Evolutionary conservation across 1,284 basidiomycete genomes (phyloP).

Genomic region (Marasmius tenuissimus): DNA sequence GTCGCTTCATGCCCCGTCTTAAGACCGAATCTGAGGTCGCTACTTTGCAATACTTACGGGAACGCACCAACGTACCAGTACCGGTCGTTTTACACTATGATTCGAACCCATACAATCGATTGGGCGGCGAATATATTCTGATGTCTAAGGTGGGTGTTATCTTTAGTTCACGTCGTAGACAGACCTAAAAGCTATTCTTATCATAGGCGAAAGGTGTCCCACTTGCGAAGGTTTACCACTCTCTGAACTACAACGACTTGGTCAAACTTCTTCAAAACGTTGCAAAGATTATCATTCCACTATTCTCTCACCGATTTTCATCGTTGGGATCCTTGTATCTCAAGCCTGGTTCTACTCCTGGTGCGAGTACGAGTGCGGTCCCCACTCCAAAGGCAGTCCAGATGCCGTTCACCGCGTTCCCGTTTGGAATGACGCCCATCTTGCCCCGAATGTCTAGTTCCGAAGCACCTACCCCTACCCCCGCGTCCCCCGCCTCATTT

Average conservation of each 20-base stretch:
- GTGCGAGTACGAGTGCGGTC: slow-evolving; percentile 27
- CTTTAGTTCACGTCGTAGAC: slow-evolving; percentile 7
- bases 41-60: slow-evolving; percentile 72
- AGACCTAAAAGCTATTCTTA: slow-evolving; percentile 6
- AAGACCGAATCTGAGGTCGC: slow-evolving; percentile 84
- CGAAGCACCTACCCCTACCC: not conserved
- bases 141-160: slow-evolving; percentile 72
- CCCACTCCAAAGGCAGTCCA: slow-evolving; percentile 33
- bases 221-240: slow-evolving; percentile 65
- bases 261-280: slow-evolving; percentile 65
- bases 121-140: slow-evolving; percentile 80
- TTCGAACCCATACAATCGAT: slow-evolving; percentile 76
- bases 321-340: slow-evolving; percentile 72
- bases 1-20: slow-evolving; percentile 77
- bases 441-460: slow-evolving; percentile 14
- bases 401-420: slow-evolving; percentile 36
- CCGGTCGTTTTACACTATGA: slow-evolving; percentile 74
- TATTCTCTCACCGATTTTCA: slow-evolving; percentile 75
- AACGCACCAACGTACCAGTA: slow-evolving; percentile 67
- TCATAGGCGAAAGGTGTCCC: slow-evolving; percentile 68
- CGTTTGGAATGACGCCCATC: slow-evolving; percentile 29
- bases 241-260: slow-evolving; percentile 60
- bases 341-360: slow-evolving; percentile 38
- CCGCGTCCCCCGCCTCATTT: not conserved
- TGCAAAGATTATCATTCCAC: slow-evolving; percentile 61